Percentiles rank a stretch among this genome's conserved stretches.
Evolutionary conservation across 139 green algal species (phyloP).

Genomic region (Tetraselmis striata): DNA sequence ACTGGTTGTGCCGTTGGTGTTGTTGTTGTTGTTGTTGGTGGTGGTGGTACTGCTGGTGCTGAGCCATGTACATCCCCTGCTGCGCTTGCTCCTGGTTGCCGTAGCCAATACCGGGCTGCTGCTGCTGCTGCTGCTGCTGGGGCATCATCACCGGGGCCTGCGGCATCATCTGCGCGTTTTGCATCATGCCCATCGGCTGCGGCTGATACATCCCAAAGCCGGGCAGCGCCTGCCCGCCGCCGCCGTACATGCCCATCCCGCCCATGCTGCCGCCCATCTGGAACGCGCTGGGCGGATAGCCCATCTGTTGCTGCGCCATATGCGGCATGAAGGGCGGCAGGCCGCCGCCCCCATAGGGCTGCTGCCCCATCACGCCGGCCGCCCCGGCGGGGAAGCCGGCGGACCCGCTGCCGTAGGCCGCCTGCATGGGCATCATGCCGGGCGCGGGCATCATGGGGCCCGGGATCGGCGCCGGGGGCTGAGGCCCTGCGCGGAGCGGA

Average conservation of each 20-base stretch:
- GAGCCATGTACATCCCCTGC: not conserved
- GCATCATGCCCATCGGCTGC: not conserved
- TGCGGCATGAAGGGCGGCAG: not conserved
- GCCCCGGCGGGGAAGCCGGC: no score
- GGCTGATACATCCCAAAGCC: not conserved
- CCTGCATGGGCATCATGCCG: not conserved
- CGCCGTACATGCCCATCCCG: not conserved
- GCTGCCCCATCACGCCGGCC: not conserved
- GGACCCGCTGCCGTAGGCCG: not conserved
- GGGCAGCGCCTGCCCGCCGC: no score
- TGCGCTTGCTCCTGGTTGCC: not conserved
- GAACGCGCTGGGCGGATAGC: not conserved
- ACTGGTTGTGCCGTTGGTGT: not conserved
- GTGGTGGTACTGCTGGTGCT: not conserved
- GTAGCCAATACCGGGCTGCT: not conserved
- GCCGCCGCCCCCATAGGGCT: not conserved
- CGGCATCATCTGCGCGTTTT: no score
- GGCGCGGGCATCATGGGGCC: not conserved
- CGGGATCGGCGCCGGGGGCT: not conserved
- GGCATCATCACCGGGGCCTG: not conserved
- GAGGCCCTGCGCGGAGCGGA: no score
- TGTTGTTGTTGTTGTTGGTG: not conserved
- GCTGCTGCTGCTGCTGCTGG: not conserved
- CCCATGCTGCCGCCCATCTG: not conserved
- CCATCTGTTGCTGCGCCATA: not conserved